Evolutionary conservation across 192 early-diverging fungal genomes (phyloP), one percentile per base, ranked within the genome.

Genomic region (Linnemannia elongata): DNA sequence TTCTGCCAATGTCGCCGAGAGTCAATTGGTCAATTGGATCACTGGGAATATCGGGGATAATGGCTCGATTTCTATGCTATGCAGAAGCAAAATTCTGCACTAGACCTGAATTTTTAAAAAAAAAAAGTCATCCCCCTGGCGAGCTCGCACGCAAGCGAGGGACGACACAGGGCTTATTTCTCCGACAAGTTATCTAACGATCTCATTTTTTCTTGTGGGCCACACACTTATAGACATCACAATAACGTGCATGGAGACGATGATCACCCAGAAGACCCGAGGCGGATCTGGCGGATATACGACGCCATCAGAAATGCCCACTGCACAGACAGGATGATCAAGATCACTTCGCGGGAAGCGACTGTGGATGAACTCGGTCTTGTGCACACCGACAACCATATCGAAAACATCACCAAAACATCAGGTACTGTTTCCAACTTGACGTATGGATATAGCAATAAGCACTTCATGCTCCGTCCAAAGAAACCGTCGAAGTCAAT

Each of bases 251-350:
- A 94, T 79, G 84, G 88, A 20, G 81, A 92, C 22, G 94, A 95
- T 49, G 88, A 91, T 63, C 95, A 96, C 75, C 95, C 95, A 12
- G 95, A 96, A 68, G 93, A 95, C 79, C 95, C 95, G 4, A 88
- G 89, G 27, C 92, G 95, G 22, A 95, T 94, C 30, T 93, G 91
- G 83, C 88, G 90, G 82, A 95, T 96, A 41, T 92, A 91, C 80
- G 88, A 92, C 38, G 90, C 90, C 1, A 80, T 96, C 2, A 77
- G 88, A 27, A 76, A 82, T 4, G 76, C 91, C 22, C 89, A 90
- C 10, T 85, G 90, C 52, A 78, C 94, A 17, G 83, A 91, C 9
- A 82, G 89, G 74, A 93, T 91, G 80, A 44, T 82, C 41, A 83
- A 88, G 27, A 90, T 94, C 49, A 22, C 74, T 27, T 82, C 88